phyloP scores from a whole-genome alignment of 495 filamentous ascomycete genomes.

The Cryomyces antarcticus region DNA sequence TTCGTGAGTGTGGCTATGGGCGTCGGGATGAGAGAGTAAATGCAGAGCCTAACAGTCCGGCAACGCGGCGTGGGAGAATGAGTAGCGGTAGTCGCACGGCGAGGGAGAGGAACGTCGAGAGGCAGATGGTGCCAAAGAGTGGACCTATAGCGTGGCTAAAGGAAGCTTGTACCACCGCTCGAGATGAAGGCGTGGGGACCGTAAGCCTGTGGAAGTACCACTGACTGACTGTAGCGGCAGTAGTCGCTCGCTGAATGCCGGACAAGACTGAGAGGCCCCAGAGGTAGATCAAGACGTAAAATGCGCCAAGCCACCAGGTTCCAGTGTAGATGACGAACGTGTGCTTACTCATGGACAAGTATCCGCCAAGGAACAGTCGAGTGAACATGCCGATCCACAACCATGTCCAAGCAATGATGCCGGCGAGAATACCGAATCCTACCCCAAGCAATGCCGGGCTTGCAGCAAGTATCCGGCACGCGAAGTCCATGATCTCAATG shows the following conservation, averaged over 20 bases:
- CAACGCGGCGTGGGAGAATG: slow-evolving; percentile 52
- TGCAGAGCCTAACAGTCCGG: slow-evolving; percentile 40
- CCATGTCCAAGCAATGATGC: slow-evolving; percentile 80
- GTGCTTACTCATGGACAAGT: slow-evolving; percentile 26
- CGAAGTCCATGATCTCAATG: slow-evolving; percentile 75
- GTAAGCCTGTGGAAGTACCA: slow-evolving; percentile 96
- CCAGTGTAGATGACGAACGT: slow-evolving; percentile 60
- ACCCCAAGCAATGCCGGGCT: slow-evolving; percentile 69
- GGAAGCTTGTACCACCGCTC: slow-evolving; percentile 64
- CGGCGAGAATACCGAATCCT: slow-evolving; percentile 55
- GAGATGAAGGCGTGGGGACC: slow-evolving; percentile 51
- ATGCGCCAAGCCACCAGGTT: slow-evolving; percentile 79
- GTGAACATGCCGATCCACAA: slow-evolving; percentile 94
- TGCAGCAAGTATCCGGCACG: slow-evolving; percentile 64
- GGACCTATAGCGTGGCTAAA: slow-evolving; percentile 59
- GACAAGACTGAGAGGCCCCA: slow-evolving; percentile 79
- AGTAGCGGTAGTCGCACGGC: slow-evolving; percentile 72
- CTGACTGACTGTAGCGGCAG: slow-evolving; percentile 86
- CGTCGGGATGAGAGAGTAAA: slow-evolving; percentile 63
- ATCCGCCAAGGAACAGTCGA: slow-evolving; percentile 74
- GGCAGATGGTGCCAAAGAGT: slow-evolving; percentile 80
- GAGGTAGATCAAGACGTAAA: slow-evolving; percentile 81
- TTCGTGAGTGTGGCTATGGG: slow-evolving; percentile 71
- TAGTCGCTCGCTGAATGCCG: slow-evolving; percentile 74
- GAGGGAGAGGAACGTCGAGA: slow-evolving; percentile 61